A percentile compares a stretch with the other conserved stretches of the same genome.
Evolutionary conservation across 2,329 filamentous ascomycete genomes (phyloP).

Genomic region (Tolypocladium pustulatum): DNA sequence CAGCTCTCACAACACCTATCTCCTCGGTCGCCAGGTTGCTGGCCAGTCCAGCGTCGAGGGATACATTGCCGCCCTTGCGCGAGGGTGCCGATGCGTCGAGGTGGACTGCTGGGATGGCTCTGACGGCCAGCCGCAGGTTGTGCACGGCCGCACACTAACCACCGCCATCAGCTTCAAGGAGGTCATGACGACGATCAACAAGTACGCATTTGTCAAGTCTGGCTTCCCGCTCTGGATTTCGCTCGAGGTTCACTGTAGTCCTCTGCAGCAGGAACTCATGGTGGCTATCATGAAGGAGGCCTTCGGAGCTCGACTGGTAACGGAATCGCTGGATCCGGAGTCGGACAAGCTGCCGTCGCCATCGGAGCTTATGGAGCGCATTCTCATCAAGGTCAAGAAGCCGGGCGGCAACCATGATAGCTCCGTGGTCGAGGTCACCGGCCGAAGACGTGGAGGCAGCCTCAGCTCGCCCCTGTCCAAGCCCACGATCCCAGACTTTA

Average conservation of each 20-base stretch:
- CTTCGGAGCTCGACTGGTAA: conserved; percentile 71
- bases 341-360: conserved; percentile 68
- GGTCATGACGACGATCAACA: conserved; percentile 85
- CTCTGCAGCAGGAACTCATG: conserved; percentile 78
- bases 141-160: conserved; percentile 83
- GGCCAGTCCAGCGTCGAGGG: conserved; percentile 89
- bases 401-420: conserved; percentile 38
- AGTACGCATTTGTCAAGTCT: conserved; percentile 85
- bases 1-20: conserved; percentile 96
- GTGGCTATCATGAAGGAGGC: conserved; percentile 77
- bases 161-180: conserved; percentile 83
- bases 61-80: conserved; percentile 80
- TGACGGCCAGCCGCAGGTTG: conserved; percentile 79
- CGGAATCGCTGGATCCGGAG: conserved; percentile 61
- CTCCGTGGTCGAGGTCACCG: conserved; percentile 19
- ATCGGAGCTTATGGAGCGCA: conserved; percentile 70
- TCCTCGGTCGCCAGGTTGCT: conserved; percentile 80
- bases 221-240: conserved; percentile 87
- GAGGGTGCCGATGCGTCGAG: conserved; percentile 89
- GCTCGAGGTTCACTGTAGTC: conserved; percentile 86
- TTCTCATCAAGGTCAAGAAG: conserved; percentile 92
- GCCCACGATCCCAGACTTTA: conserved; percentile 49
- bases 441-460: conserved; percentile 54
- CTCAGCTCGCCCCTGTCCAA: conserved; percentile 56
- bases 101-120: conserved; percentile 97